Base-by-base conservation (phyloP, 2,329 filamentous ascomycete genomes). In the Sarocladiaceae sp. region DNA sequence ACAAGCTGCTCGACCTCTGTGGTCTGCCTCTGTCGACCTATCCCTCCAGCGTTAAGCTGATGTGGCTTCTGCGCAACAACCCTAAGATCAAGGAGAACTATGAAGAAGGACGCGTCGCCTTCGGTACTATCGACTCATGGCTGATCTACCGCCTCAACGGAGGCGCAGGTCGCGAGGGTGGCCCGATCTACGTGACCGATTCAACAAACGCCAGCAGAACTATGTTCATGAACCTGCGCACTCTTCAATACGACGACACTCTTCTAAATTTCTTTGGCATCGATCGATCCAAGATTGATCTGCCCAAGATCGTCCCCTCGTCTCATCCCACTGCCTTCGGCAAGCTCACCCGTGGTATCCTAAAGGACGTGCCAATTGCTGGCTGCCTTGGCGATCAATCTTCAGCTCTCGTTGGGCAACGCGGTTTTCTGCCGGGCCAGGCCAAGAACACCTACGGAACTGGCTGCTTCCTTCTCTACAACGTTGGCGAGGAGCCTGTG, bases 181-280 rank as follows among this genome's bases (percentile, higher is more conserved):
- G 40, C 24, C 15, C 26, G 13, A 43, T 86, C 43, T 79, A 83
- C 58, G 84, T 91, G 46, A 88, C 86, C 1, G 87, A 93, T 55
- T 77, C 83, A 4, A 85, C 84, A 46, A 93, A 93, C 59, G 86
- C 87, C 13, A 88, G 83, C 3, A 72, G 86, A 52, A 95, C 89
- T 48, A 94, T 95, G 88, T 93, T 95, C 64, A 90, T 95, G 83
- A 88, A 95, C 65, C 73, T 95, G 44, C 75, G 81, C 54, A 90
- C 82, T 10, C 73, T 88, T 47, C 64, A 89, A 55, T 95, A 95
- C 64, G 87, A 91, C 59, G 80, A 88, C 46, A 73, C 73, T 32
- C 74, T 95, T 20, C 69, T 95, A 20, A 67, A 79, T 35, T 91
- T 88, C 68, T 91, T 91, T 67, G 73, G 78, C 32, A 65, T 91